These are phyloP conservation scores for Quercus rubra DNA, from an alignment of 306 rosid species.

Conservation along the genomic window DNA sequence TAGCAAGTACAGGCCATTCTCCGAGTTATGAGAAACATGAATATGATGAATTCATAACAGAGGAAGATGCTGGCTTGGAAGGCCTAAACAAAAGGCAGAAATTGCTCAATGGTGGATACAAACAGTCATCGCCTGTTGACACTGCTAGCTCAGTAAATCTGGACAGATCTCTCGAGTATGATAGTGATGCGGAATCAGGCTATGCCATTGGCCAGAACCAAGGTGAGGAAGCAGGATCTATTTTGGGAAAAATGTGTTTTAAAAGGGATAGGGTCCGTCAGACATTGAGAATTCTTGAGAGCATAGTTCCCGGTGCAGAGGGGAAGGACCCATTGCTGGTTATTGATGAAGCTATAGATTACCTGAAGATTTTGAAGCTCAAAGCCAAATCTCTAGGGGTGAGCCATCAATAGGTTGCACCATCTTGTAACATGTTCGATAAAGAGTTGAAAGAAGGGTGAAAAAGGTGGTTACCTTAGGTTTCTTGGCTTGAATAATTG, in stretches of 20 bases:
- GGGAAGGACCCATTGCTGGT: constrained; percentile 69
- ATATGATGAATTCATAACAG: constrained; percentile 29
- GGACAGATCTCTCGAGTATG: constrained; percentile 25
- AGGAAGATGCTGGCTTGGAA: constrained; percentile 46
- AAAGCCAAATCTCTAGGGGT: constrained; percentile 42
- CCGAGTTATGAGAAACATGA: constrained; percentile 44
- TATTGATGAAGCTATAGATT: constrained; percentile 69
- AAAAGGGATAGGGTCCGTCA: constrained; percentile 55
- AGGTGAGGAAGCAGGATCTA: constrained; percentile 24
- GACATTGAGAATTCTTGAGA: constrained; percentile 58
- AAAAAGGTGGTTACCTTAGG: constrained; percentile 20
- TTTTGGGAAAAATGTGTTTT: constrained; percentile 24
- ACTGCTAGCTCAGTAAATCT: constrained; percentile 38
- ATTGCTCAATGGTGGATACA: constrained; percentile 38
- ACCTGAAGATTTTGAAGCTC: constrained; percentile 61
- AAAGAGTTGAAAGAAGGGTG: constrained; percentile 19
- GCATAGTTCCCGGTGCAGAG: constrained; percentile 70
- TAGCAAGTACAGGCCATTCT: constrained; percentile 66
- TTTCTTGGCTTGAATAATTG: constrained; percentile 41
- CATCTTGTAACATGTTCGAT: constrained; percentile 10
- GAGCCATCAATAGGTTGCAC: constrained; percentile 23
- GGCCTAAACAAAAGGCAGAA: constrained; percentile 65
- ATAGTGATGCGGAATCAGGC: constrained; percentile 55
- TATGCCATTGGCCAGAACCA: constrained; percentile 26
- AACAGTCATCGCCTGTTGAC: constrained; percentile 32